Base-by-base conservation (phyloP, 495 filamentous ascomycete genomes). In the Hamigera avellanea region DNA sequence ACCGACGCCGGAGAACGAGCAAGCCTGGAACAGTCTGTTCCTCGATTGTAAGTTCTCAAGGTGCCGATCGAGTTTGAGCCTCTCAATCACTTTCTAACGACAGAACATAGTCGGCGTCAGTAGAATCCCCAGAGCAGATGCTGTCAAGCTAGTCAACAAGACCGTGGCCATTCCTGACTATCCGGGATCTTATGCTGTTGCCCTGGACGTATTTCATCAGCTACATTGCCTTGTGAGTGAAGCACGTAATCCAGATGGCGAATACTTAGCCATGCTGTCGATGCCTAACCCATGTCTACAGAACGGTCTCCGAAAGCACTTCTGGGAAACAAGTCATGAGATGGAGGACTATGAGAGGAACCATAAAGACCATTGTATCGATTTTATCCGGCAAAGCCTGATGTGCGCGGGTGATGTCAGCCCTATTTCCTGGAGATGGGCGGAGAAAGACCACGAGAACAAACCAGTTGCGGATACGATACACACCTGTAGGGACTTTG, bases 181-280 rank as follows among this genome's bases (percentile, higher is more conserved):
- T 32, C 30, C 38, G 12, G 46, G 39, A 8, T 16, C 47, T 12
- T 50, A 50, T 42, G 17, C 38, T 31, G 41, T 50, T 8, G 38
- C 17, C 1, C 19, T 53, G 4, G 48, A 50, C 19, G 49, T 54
- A 4, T 54, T 54, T 35, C 48, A 52, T 34, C 51, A 54, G 35
- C 49, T 54, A 9, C 51, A 52, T 35, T 54, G 51, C 26, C 35
- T 54, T 10, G 47, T 49, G 19, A 35, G 43, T 23, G 21, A n/a
- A n/a, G n/a, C n/a, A n/a, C n/a, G n/a, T n/a, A n/a, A n/a, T n/a
- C n/a, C n/a, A n/a, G n/a, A n/a, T n/a, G n/a, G n/a, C n/a, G n/a
- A n/a, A n/a, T n/a, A n/a, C n/a, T n/a, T n/a, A n/a, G n/a, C n/a
- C n/a, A n/a, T n/a, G n/a, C n/a, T n/a, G n/a, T n/a, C n/a, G n/a